Evolutionary conservation across 2,329 filamentous ascomycete species (phyloP), one percentile per base, ranked within the genome.

Genomic region (Pleurostoma richardsiae): DNA sequence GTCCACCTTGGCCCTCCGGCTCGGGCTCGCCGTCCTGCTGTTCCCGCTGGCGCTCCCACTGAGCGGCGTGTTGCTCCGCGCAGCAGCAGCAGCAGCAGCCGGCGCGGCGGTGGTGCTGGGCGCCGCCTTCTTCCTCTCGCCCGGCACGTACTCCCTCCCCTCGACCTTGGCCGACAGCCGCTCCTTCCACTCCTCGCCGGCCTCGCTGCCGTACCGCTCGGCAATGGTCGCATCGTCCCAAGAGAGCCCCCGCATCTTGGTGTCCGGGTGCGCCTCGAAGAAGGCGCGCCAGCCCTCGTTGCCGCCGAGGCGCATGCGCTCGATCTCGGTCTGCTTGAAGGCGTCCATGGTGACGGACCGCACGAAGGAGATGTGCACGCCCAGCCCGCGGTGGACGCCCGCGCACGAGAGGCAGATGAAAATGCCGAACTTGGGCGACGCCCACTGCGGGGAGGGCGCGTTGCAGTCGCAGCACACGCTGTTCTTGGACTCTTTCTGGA

Each of bases 371-470:
- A 99, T 96, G 74, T 99, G 94, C 33, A 99, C 94, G 51, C 94
- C 94, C 30, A 99, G 82, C 3, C 90, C 90, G 53, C 94, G 87
- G 71, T 99, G 94, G 45, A 94, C 88, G 57, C 94, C 94, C 31
- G 91, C 92, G 74, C 94, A 99, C 53, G 86, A 89, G 44, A 99
- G 83, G 70, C 94, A 99, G 77, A 99, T 96, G 74, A 99, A 99
- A 67, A 96, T 89, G 63, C 92, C 92, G 65, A 99, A 95, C 70
- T 99, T 99, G 54, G 94, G 94, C 36, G 90, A 79, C 57, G 94
- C 92, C 94, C 94, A 99, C 86, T 99, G 94, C 52, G 94, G 94
- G 59, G 90, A 95, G 27, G 94, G 92, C 40, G 94, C 92, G 64
- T 85, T 85, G 76, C 94, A 99, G 72, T 99, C 94, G 73, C 91